A percentile compares a stretch with the other conserved stretches of the same genome.
Evolutionary conservation across 371 early-diverging fungal species (phyloP).

Genomic region (Mortierella sp.): DNA sequence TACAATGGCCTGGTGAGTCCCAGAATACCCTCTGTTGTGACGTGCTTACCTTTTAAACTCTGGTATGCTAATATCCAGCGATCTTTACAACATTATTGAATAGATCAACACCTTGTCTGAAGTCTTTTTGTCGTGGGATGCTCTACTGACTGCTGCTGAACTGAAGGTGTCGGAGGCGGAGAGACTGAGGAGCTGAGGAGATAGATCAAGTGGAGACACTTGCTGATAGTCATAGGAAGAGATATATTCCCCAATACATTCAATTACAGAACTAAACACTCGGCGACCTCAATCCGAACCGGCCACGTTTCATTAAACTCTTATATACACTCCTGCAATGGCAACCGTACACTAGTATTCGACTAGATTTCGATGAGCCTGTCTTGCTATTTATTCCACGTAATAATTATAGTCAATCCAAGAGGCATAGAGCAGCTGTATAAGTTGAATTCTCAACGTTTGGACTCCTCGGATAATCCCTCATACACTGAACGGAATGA

Average conservation of each 20-base stretch:
- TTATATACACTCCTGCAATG: too few relatives aligned
- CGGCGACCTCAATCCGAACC: too few relatives aligned
- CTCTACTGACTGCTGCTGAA: constrained; percentile 68
- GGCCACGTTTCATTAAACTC: too few relatives aligned
- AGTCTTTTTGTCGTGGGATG: constrained; percentile 74
- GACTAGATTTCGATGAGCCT: too few relatives aligned
- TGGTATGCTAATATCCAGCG: neutral
- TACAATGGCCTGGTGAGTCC: constrained; percentile 65
- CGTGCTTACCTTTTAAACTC: neutral
- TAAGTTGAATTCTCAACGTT: too few relatives aligned
- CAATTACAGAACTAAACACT: too few relatives aligned
- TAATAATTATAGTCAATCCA: too few relatives aligned
- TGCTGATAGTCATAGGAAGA: neutral
- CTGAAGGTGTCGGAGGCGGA: constrained; percentile 65
- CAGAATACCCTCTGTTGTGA: neutral
- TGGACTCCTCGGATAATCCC: too few relatives aligned
- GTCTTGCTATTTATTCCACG: too few relatives aligned
- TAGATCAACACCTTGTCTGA: constrained; percentile 74
- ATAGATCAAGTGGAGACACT: neutral
- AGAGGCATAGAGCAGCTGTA: too few relatives aligned
- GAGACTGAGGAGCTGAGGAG: constrained; percentile 27
- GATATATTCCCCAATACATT: neutral
- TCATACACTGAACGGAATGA: too few relatives aligned
- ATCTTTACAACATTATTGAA: neutral
- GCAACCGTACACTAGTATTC: too few relatives aligned